Evolutionary conservation across 768 basidiomycete genomes (phyloP).

Genomic region (Amanita subjunquillea): DNA sequence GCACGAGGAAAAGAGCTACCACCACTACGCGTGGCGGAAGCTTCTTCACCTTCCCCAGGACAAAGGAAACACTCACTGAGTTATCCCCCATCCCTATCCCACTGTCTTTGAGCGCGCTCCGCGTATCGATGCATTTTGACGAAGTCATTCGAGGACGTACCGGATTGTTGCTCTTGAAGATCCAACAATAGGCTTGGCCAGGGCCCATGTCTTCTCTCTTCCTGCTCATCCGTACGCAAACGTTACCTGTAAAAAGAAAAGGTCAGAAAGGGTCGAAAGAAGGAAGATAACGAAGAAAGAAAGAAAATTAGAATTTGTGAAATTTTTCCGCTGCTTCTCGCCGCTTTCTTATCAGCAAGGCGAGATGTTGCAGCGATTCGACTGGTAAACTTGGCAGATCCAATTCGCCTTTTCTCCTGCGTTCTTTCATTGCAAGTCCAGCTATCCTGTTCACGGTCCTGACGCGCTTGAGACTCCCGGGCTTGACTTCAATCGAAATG

Average conservation of each 20-base stretch:
- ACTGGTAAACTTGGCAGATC: neutral
- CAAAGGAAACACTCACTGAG: neutral
- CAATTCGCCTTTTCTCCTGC: neutral
- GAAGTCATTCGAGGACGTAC: neutral
- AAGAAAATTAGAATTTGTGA: neutral
- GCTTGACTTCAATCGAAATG: neutral
- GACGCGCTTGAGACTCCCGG: neutral
- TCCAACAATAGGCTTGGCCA: neutral
- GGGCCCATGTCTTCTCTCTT: neutral
- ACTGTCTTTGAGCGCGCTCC: neutral
- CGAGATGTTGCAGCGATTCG: neutral
- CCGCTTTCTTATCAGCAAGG: neutral
- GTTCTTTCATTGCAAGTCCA: neutral
- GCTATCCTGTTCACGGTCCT: neutral
- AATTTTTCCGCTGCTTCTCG: slow-evolving; percentile 1
- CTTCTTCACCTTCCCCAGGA: slow-evolving; percentile 2
- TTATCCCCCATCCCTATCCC: neutral
- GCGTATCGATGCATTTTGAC: neutral
- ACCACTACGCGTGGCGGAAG: neutral
- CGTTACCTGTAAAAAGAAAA: neutral
- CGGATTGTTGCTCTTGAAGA: neutral
- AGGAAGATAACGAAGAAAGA: neutral
- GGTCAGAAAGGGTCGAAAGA: neutral
- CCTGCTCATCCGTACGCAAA: neutral
- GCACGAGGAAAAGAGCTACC: slow-evolving; percentile 1